Conservation (phyloP, 1,139 yeast genomes). For the Pichia cactophila region DNA sequence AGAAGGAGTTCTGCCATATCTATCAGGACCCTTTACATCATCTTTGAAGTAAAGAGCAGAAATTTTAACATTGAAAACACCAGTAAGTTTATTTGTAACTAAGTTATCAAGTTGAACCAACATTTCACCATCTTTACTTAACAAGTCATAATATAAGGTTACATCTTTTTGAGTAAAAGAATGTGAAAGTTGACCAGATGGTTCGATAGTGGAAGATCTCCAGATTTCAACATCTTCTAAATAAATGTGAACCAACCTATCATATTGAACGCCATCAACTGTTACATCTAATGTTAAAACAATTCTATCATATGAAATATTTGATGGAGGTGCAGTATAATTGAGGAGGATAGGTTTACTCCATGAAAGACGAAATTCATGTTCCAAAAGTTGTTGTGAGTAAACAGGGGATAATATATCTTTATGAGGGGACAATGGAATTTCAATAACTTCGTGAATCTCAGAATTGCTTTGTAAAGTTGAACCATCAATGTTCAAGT, state of each 20-base stretch:
- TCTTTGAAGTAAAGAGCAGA: slow-evolving; percentile 44
- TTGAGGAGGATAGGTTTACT: slow-evolving; percentile 41
- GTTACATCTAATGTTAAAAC: slow-evolving; percentile 51
- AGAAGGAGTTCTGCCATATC: slow-evolving; percentile 20
- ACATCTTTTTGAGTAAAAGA: slow-evolving; percentile 57
- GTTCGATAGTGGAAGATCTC: slow-evolving; percentile 85
- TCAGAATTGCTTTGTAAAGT: neutral
- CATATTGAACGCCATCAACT: slow-evolving; percentile 66
- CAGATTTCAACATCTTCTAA: slow-evolving; percentile 63
- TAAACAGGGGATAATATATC: slow-evolving; percentile 36
- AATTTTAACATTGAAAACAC: slow-evolving; percentile 51
- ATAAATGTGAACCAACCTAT: slow-evolving; percentile 65
- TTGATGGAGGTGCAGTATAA: slow-evolving; percentile 30
- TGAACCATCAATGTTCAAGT: neutral
- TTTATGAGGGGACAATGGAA: slow-evolving; percentile 23
- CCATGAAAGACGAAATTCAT: slow-evolving; percentile 52
- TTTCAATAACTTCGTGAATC: slow-evolving; percentile 26
- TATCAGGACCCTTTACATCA: slow-evolving; percentile 8
- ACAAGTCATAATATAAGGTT: slow-evolving; percentile 47
- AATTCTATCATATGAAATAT: slow-evolving; percentile 48
- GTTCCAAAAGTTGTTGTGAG: slow-evolving; percentile 33
- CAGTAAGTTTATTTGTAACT: slow-evolving; percentile 48
- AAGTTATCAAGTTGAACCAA: slow-evolving; percentile 63
- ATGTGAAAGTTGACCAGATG: slow-evolving; percentile 39
- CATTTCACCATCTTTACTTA: slow-evolving; percentile 34